Base-by-base conservation (phyloP, 1,284 basidiomycete species). In the Melampsora larici-populina region DNA sequence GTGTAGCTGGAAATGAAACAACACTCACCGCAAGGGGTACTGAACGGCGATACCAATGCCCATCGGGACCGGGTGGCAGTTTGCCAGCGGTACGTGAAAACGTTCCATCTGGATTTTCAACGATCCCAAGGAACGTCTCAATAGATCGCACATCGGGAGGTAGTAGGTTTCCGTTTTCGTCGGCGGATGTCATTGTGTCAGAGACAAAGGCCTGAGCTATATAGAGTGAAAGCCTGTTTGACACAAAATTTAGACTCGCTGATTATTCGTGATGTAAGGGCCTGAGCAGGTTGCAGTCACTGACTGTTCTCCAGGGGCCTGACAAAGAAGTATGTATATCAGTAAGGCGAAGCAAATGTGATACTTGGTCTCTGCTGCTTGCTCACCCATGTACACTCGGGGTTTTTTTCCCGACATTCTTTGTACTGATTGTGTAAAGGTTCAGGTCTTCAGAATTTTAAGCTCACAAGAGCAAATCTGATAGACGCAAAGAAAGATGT, bases 41-140 rank as follows among this genome's bases (percentile, higher is more conserved):
- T 58, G 55, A n/a, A 58, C 55, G 55, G 9, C 55, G 55, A 58
- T 58, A 58, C 55, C 55, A 58, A 58, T 58, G 55, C 24, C 55
- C 55, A 58, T 58, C 55, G 9, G 55, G 55, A 9, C 55, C 55
- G 15, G 55, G 24, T 58, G 55, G 55, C 15, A 58, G 15, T 58
- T 58, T 58, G 55, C 55, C 55, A 29, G 11, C 24, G 55, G 8
- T 15, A 58, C 55, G 55, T 24, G 55, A 58, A 29, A 24, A 58
- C 11, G 55, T 58, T 24, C 55, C 55, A 24, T 58, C 29, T n/a
- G 55, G 55, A 15, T n/a, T n/a, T 58, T 58, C 55, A n/a, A 58
- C 15, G n/a, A 58, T 58, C 11, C 55, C 55, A 58, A 58, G 17
- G n/a, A 58, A 58, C 0, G 55, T 58, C 29, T 58, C 18, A 15